phyloP scores from a whole-genome alignment of 2,329 filamentous ascomycete species.

The Aspergillus sp. region DNA sequence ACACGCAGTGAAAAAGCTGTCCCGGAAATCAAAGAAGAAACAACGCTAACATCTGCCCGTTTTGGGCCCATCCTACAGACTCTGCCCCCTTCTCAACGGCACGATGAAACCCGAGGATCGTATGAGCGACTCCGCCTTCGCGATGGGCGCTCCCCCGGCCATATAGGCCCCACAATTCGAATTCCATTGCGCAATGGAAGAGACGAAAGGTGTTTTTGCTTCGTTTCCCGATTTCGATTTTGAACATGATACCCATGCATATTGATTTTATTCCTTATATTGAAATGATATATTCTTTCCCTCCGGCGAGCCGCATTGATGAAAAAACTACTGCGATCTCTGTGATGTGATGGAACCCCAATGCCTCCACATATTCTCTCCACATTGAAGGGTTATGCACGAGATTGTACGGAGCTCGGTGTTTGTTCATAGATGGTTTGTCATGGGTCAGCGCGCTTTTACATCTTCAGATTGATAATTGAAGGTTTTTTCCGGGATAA shows the following conservation, averaged over 20 bases:
- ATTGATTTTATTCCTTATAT: background rate
- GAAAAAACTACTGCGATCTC: no score
- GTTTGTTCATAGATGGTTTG: no score
- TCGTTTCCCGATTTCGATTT: background rate
- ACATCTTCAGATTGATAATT: no score
- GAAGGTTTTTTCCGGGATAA: no score
- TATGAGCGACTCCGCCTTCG: conserved; percentile 46
- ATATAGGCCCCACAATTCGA: conserved; percentile 12
- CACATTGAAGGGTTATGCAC: no score
- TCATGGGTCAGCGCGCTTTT: no score
- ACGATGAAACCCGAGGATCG: conserved; percentile 62
- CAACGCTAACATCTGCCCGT: conserved; percentile 1
- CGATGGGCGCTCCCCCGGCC: conserved; percentile 43
- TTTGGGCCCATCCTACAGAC: conserved; percentile 46
- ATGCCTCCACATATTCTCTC: no score
- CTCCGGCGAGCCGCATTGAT: no score
- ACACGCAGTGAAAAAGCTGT: background rate
- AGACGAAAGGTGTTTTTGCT: background rate
- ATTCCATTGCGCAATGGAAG: background rate
- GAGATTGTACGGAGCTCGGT: no score
- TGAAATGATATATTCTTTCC: background rate
- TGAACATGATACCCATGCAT: background rate
- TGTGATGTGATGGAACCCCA: no score
- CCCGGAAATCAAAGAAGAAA: background rate
- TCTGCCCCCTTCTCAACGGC: conserved; percentile 82